phyloP scores from a whole-genome alignment of 208 protist species.

The Leishmania turanica region DNA sequence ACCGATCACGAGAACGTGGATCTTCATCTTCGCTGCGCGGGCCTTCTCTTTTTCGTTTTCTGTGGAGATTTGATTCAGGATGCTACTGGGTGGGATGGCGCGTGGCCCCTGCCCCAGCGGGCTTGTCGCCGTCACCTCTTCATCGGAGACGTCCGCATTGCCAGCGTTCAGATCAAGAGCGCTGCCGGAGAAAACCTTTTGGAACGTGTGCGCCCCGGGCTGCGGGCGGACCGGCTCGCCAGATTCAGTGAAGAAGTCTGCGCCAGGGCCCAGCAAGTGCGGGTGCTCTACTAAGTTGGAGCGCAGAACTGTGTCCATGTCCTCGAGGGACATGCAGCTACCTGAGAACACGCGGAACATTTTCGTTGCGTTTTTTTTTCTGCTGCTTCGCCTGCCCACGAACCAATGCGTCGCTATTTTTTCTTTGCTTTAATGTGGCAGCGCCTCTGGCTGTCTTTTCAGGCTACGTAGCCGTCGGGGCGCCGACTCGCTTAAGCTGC shows the following conservation, averaged over 20 bases:
- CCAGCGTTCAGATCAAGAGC: conserved; percentile 87
- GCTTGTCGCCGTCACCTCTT: conserved; percentile 38
- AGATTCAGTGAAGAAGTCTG: conserved; percentile 88
- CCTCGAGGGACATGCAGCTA: conserved; percentile 90
- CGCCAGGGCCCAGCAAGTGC: conserved; percentile 84
- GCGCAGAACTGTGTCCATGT: conserved; percentile 83
- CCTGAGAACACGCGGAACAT: conserved; percentile 90
- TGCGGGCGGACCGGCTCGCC: conserved; percentile 85
- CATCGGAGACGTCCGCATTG: conserved; percentile 65
- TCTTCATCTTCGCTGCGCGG: conserved; percentile 78
- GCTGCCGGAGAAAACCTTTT: conserved; percentile 91
- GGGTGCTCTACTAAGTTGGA: conserved; percentile 72
- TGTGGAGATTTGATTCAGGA: conserved; percentile 77
- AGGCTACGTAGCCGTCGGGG: not conserved
- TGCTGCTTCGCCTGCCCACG: not conserved
- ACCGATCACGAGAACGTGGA: conserved; percentile 86
- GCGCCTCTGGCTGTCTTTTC: not conserved
- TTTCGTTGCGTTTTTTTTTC: conserved; percentile 2
- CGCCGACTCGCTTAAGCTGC: not conserved
- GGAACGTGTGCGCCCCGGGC: conserved; percentile 73
- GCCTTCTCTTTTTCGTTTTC: conserved; percentile 81
- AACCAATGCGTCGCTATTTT: not conserved
- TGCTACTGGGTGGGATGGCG: conserved; percentile 64
- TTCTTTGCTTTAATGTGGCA: no score
- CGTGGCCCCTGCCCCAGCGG: conserved; percentile 19